Evolutionary conservation across 495 filamentous ascomycete species (phyloP), one percentile per base, ranked within the genome.

Genomic region (Hyaloscypha bicolor): DNA sequence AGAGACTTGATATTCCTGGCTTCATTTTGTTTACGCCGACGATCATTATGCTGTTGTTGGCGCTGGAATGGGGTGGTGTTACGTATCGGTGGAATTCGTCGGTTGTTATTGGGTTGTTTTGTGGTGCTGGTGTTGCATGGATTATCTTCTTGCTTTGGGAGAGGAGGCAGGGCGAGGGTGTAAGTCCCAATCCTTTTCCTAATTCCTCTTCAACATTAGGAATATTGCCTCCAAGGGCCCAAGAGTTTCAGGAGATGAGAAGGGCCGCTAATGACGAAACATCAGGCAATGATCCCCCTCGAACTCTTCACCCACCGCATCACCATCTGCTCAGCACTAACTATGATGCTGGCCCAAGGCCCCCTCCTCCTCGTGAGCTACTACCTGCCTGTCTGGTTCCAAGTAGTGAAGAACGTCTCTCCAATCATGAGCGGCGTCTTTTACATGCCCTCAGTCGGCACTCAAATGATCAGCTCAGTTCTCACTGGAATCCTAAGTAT

Each of bases 381-480:
- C 76, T 89, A 90, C 81, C 77, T 89, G 5, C 86, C 87, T 37
- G 82, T 88, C 58, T 90, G 85, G 69, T 89, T 88, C 71, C 87
- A 90, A 64, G 72, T 66, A 31, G 76, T 88, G 57, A 69, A 79
- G 39, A 72, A 73, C 55, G 80, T 79, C 9, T 78, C 77, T 25
- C 84, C 87, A 3, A 76, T 82, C 21, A 77, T 84, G 72, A 91
- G 89, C 1, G 93, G 93, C n/a, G 90, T 95, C 73, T 86, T 86
- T 77, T 85, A 83, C 19, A 72, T 90, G 11, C 85, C 87, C 0
- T 76, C 83, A 6, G 77, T 87, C 29, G 73, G 83, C 57, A 79
- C 79, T 14, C 53, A 59, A 21, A 30, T 65, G 11, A 9, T 64
- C 9, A 12, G 21, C 8, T 8, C 66, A 30, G 11, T 59, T 2